These are phyloP conservation scores for Xylariaceae sp. DNA, from an alignment of 2,329 filamentous ascomycete species.

Conservation along the genomic window DNA sequence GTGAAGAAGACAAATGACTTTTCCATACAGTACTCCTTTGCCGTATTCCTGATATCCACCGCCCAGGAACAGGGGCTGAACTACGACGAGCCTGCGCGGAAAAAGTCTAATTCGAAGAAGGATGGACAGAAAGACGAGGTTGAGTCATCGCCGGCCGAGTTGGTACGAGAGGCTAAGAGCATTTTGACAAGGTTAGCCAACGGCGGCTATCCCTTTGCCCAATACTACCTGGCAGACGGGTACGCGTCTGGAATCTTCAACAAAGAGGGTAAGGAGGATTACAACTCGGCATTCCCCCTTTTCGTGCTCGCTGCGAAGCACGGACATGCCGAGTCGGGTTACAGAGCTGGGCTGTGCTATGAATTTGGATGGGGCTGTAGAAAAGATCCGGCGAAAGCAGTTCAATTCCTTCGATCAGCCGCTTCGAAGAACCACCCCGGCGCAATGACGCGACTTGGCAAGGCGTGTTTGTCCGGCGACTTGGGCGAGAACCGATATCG, in stretches of 20 bases:
- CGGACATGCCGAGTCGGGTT: constrained; percentile 92
- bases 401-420: constrained; percentile 85
- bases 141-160: constrained; percentile 54
- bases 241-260: constrained; percentile 92
- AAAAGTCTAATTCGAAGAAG: constrained; percentile 44
- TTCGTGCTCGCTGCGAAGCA: constrained; percentile 94
- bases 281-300: constrained; percentile 84
- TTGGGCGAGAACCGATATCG: constrained; percentile 81
- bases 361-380: constrained; percentile 97
- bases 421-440: constrained; percentile 93
- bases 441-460: constrained; percentile 85
- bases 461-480: constrained; percentile 84
- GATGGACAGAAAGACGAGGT: constrained; percentile 25
- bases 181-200: constrained; percentile 84
- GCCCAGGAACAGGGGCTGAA: constrained; percentile 71
- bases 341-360: constrained; percentile 89
- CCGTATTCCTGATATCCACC: constrained; percentile 85
- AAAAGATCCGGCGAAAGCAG: constrained; percentile 83
- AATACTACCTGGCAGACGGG: constrained; percentile 95
- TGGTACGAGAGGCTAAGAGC: constrained; percentile 80
- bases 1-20: constrained; percentile 94
- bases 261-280: constrained; percentile 80
- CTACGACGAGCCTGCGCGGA: constrained; percentile 41
- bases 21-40: constrained; percentile 92
- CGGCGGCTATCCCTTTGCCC: constrained; percentile 89